Evolutionary conservation across 495 filamentous ascomycete genomes (phyloP), one percentile per base, ranked within the genome.

Genomic region (Gamarada debralockiae): DNA sequence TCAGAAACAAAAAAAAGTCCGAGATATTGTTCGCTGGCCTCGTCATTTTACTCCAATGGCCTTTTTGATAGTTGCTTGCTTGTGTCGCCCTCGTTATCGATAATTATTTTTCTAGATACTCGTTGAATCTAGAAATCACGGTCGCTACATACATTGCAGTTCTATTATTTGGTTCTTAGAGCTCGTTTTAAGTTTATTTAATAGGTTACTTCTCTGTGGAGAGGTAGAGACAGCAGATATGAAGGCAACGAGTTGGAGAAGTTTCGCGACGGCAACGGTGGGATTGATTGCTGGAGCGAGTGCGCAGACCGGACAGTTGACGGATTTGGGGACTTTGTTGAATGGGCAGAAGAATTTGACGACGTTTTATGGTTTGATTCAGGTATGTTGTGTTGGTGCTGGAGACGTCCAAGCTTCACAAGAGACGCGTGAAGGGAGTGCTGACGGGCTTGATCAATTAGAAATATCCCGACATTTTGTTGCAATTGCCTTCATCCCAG

Each of bases 391-490:
- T 21, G 33, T 58, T 4, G 21, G n/a, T 33, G n/a, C n/a, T n/a
- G 27, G 27, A 46, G 50, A 20, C 34, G 17, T n/a, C 39, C 47
- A 20, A 24, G 9, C 37, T n/a, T 2, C 2, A 8, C 42, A 2
- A 4, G 45, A 25, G 43, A 53, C 31, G 31, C 15, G 10, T 6
- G 22, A 29, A n/a, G 21, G 36, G 3, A 13, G 27, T 45, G 9
- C 31, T 13, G 27, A 36, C 50, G 52, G 31, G 52, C 33, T 38
- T 46, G 40, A 20, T 27, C 3, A 24, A 42, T 29, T 38, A 69
- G 63, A 61, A 65, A 62, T 66, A 68, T 42, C 64, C 68, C n/a
- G 49, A 67, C 13, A 64, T 70, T 38, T 44, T 70, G 14, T 50
- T 68, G 3, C 54, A 67, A 48, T 48, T 70, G 17, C 66, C 64